Base-by-base conservation (phyloP, 2,329 filamentous ascomycete genomes). In the Sphaerulina vaccinii region DNA sequence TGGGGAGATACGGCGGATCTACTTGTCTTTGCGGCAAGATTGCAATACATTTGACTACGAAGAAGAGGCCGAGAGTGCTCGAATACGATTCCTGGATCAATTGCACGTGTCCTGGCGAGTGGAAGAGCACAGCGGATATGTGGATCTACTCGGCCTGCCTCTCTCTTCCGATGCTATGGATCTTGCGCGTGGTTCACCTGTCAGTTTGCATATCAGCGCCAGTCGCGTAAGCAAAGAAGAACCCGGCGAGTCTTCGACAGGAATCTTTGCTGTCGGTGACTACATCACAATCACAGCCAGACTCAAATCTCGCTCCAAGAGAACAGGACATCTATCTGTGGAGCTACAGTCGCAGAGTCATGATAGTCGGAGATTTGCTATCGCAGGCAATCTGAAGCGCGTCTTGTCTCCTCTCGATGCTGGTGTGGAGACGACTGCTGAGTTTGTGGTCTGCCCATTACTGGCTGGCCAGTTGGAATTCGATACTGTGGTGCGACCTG, bases 401-500 rank as follows among this genome's bases (percentile, higher is more conserved):
- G 46, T 62, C 6, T 21, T 61, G 24, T 29, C 59, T 29, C 35
- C 53, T 10, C 32, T 61, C n/a, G 48, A 46, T 8, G 36, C 37
- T 4, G 55, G 41, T 9, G 56, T 43, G 15, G 49, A 54, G 41
- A 42, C 22, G 16, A 43, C 33, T 11, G 55, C 60, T 15, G 59
- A 61, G 10, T 63, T 64, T 27, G 52, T 59, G 2, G 18, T 64
- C 2, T 62, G 60, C 49, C 60, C 61, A 8, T 38, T 63, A 13
- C 22, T 61, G 11, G 51, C 47, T 7, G 62, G 62, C 8, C 45
- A 27, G 9, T n/a, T 63, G 38, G 56, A 58, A 11, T 10, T 64
- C 3, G 57, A 58, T 6, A 37, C 44, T 8, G 16, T 55, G 13
- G 55, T 55, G 11, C 29, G 54, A 13, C 51, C 56, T 13, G 58